Base-by-base conservation (phyloP, 2,329 filamentous ascomycete genomes). In the Rhinocladiella similis region DNA sequence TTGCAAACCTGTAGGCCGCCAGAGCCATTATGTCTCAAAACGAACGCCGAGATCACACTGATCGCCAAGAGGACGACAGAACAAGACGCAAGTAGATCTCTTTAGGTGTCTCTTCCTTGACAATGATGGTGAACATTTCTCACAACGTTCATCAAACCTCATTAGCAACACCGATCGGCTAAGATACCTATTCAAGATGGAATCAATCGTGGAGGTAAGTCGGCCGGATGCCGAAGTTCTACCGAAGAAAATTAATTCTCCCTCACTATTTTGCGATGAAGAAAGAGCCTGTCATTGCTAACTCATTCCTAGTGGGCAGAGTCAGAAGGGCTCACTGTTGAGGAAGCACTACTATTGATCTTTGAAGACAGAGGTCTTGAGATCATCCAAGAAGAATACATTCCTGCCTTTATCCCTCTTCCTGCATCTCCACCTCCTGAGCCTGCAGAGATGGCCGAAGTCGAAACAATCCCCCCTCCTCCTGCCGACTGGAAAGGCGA, bases 401-500 rank as follows among this genome's bases (percentile, higher is more conserved):
- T 20, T 2, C 9, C 43, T 46, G 22, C 22, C 22, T 46, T 22
- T 14, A 46, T 41, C 12, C 46, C 20, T n/a, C 25, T 13, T 27
- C 29, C 12, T 27, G 38, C 4, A 41, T 16, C 18, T 6, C 38
- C 18, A 16, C 38, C 38, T 41, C 38, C n/a, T 3, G 22, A 25
- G 19, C 20, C 20, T 14, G 47, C 14, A 14, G 47, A 19, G 33
- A 64, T 64, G 62, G 48, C 62, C 27, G 47, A 52, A 19, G 41
- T 50, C 3, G 53, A 43, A 20, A 54, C 42, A 4, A 48, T 61
- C n/a, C 39, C 91, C 47, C 73, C 84, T 69, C 84, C 97, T 52
- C 85, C 92, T 47, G 81, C 83, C 68, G 90, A 85, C 66, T 97
- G 93, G 92, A 80, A 83, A 45, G 88, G 84, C 51, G 73, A 71